phyloP scores from a whole-genome alignment of 2,329 filamentous ascomycete species.

The Xylariomycetidae sp. region DNA sequence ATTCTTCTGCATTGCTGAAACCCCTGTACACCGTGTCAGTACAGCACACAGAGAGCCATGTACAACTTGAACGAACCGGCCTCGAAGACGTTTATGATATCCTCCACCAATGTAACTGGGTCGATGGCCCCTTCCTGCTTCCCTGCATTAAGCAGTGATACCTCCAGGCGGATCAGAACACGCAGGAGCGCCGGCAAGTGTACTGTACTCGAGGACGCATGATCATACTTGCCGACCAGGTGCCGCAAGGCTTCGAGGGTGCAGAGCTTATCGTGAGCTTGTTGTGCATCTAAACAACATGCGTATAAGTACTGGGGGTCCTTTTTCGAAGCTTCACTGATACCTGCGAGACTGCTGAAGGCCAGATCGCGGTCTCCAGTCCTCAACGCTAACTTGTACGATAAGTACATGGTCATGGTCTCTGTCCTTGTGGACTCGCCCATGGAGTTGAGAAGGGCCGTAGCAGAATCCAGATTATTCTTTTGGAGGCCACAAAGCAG shows the following conservation, averaged over 20 bases:
- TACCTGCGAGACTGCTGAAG: constrained; percentile 54
- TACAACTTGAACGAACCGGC: constrained; percentile 35
- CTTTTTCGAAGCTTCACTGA: constrained; percentile 47
- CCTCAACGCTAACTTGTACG: constrained; percentile 66
- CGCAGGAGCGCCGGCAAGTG: constrained; percentile 60
- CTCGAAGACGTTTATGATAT: constrained; percentile 49
- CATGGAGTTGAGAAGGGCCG: constrained; percentile 53
- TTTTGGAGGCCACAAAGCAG: constrained; percentile 62
- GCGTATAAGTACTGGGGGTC: constrained; percentile 67
- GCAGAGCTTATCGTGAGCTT: constrained; percentile 54
- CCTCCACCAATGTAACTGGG: constrained; percentile 27
- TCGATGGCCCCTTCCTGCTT: constrained; percentile 13
- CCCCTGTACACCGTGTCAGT: constrained; percentile 30
- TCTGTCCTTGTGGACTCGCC: constrained; percentile 51
- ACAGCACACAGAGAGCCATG: too few species aligned
- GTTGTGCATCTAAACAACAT: constrained; percentile 71
- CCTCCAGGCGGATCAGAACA: constrained; percentile 48
- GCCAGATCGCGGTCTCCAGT: constrained; percentile 52
- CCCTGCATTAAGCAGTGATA: constrained; percentile 34
- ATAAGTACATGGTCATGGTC: constrained; percentile 63
- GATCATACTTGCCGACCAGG: constrained; percentile 51
- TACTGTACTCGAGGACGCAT: constrained; percentile 38
- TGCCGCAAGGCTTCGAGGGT: constrained; percentile 53
- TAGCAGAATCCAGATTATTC: constrained; percentile 48
- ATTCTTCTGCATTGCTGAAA: constrained; percentile 34